A percentile compares a stretch with the other conserved stretches of the same genome.
Evolutionary conservation across 164 flowering plant species (phyloP).

Genomic region (Dillenia suffruticosa): DNA sequence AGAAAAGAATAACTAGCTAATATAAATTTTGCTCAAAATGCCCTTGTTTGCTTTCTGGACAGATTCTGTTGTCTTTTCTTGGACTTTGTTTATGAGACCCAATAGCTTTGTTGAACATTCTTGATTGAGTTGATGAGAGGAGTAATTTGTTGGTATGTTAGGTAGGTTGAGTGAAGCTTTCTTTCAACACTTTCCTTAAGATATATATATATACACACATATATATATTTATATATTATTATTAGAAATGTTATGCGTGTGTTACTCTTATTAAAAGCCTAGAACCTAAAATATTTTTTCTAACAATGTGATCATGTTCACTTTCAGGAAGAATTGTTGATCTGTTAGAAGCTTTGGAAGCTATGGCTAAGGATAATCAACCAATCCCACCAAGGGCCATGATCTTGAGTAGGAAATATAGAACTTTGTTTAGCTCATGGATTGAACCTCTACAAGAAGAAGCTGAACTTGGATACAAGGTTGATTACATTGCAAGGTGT

Average conservation of each 20-base stretch:
- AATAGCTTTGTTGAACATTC: too few relatives aligned
- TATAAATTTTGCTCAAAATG: too few relatives aligned
- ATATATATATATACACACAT: too few relatives aligned
- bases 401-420: constrained; percentile 90
- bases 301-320: constrained; percentile 14
- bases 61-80: too few relatives aligned
- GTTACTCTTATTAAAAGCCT: background rate
- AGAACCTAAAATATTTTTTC: constrained; percentile 2
- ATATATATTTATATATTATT: too few relatives aligned
- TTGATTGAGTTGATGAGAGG: too few relatives aligned
- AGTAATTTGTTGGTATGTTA: too few relatives aligned
- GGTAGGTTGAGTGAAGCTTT: too few relatives aligned
- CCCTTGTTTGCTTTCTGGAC: too few relatives aligned
- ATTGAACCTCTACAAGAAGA: constrained; percentile 97
- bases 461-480: constrained; percentile 94
- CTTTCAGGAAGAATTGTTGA: constrained; percentile 81
- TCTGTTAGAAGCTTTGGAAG: constrained; percentile 87
- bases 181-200: too few relatives aligned
- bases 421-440: constrained; percentile 97
- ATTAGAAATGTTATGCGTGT: background rate
- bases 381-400: constrained; percentile 89
- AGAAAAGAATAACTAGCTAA: too few relatives aligned
- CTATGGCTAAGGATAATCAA: constrained; percentile 88
- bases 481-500: constrained; percentile 92
- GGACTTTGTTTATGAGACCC: too few relatives aligned